These are phyloP conservation scores for Malania oleifera DNA, from an alignment of 164 flowering plant genomes.

Conservation along the genomic window DNA sequence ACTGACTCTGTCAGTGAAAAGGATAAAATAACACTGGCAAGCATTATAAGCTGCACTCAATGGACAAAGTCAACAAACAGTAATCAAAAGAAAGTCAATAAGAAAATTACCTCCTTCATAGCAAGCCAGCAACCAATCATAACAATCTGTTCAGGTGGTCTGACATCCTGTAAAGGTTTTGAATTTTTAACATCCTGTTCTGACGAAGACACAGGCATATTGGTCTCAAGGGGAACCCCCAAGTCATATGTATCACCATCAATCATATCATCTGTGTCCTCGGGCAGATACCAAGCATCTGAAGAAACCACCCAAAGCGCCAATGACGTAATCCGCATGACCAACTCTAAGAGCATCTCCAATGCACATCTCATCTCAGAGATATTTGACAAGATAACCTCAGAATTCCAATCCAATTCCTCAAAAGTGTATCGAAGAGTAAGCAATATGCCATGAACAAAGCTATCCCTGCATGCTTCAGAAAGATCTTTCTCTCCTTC, in stretches of 20 bases:
- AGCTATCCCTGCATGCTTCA: slow-evolving; percentile 87
- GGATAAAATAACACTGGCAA: background rate
- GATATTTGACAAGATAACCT: slow-evolving; percentile 39
- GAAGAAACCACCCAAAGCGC: slow-evolving; percentile 98
- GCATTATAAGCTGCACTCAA: slow-evolving; percentile 6
- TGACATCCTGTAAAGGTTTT: slow-evolving; percentile 27
- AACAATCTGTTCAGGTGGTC: slow-evolving; percentile 70
- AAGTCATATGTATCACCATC: slow-evolving; percentile 48
- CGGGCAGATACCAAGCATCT: slow-evolving; percentile 93
- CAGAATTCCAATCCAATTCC: slow-evolving; percentile 91
- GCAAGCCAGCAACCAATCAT: slow-evolving; percentile 99
- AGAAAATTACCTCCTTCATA: slow-evolving; percentile 83
- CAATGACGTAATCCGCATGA: slow-evolving; percentile 74
- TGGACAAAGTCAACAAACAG: background rate
- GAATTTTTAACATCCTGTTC: slow-evolving; percentile 27
- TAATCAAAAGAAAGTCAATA: background rate
- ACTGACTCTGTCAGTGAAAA: background rate
- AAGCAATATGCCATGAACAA: slow-evolving; percentile 95
- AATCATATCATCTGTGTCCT: slow-evolving; percentile 69
- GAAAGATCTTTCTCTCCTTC: slow-evolving; percentile 86
- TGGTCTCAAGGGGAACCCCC: slow-evolving; percentile 41
- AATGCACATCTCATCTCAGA: slow-evolving; percentile 62
- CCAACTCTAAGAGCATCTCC: slow-evolving; percentile 65
- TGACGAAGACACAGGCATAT: slow-evolving; percentile 15
- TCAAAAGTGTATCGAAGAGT: slow-evolving; percentile 89